Conservation (phyloP, 176 grass and related monocot genomes). For the Thinopyrum elongatum region DNA sequence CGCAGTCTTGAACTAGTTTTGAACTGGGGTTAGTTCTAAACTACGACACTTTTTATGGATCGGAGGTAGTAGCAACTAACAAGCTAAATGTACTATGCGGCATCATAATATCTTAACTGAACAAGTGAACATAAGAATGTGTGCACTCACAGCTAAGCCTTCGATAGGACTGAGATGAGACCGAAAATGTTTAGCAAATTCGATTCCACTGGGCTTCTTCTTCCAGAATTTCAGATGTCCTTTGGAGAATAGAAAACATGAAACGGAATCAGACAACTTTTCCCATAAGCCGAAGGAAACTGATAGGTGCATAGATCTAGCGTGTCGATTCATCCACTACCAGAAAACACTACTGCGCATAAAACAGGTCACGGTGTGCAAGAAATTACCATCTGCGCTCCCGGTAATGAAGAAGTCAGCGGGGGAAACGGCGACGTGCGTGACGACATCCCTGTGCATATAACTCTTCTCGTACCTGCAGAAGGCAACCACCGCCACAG, state of each 20-base stretch:
- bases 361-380: background rate
- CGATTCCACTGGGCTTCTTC: constrained; percentile 81
- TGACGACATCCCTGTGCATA: constrained; percentile 97
- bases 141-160: constrained; percentile 84
- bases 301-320: constrained; percentile 4
- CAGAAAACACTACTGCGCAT: background rate
- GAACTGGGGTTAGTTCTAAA: too few relatives aligned
- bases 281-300: background rate
- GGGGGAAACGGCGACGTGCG: constrained; percentile 73
- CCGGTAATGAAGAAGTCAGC: constrained; percentile 96
- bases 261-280: background rate
- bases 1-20: too few relatives aligned
- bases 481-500: background rate
- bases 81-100: background rate
- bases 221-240: constrained; percentile 98
- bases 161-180: constrained; percentile 97
- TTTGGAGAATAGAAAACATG: constrained; percentile 10
- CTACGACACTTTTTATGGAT: too few relatives aligned
- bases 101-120: background rate
- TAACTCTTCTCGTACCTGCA: constrained; percentile 99
- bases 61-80: background rate
- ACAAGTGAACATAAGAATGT: constrained; percentile 11
- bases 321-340: background rate
- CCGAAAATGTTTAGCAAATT: constrained; percentile 98
- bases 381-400: constrained; percentile 70